phyloP scores from a whole-genome alignment of 2,329 filamentous ascomycete species.

The Ampelomyces quisqualis region DNA sequence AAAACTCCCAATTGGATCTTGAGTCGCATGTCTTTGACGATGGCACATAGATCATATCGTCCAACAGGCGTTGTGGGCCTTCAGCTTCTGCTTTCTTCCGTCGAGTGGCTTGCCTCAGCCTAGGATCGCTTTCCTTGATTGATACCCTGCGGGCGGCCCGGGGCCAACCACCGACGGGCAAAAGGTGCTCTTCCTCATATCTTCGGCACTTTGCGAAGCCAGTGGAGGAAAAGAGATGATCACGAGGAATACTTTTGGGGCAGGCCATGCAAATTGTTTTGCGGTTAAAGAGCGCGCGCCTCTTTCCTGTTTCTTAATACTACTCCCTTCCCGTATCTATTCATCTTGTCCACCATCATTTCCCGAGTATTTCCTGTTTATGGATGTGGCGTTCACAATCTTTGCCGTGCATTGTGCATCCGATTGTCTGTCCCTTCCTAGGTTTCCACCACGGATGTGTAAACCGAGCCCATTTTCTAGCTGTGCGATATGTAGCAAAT shows the following conservation, averaged over 20 bases:
- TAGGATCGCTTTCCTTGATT: conserved; percentile 39
- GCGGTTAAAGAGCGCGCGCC: neutral
- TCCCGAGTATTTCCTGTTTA: neutral
- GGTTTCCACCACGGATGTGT: neutral
- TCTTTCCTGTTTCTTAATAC: conserved; percentile 8
- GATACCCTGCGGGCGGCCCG: conserved; percentile 38
- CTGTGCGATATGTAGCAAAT: neutral
- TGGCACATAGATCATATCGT: conserved; percentile 35
- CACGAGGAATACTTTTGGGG: neutral
- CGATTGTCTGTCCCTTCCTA: neutral
- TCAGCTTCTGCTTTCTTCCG: conserved; percentile 30
- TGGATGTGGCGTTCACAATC: neutral
- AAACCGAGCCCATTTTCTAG: neutral
- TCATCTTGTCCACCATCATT: neutral
- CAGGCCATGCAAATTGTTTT: neutral
- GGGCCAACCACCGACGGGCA: conserved; percentile 12
- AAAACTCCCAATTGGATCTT: conserved; percentile 35
- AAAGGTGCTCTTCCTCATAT: neutral
- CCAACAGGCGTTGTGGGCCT: conserved; percentile 43
- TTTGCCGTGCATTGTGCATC: too few species aligned
- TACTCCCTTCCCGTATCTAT: conserved; percentile 7
- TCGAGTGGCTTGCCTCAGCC: conserved; percentile 35
- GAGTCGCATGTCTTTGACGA: conserved; percentile 41
- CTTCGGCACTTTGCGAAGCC: neutral
- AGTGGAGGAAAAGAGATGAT: neutral